A percentile compares a stretch with the other conserved stretches of the same genome.
phyloP scores from a whole-genome alignment of 2,329 filamentous ascomycete species.

The Tolypocladium tropicale region DNA sequence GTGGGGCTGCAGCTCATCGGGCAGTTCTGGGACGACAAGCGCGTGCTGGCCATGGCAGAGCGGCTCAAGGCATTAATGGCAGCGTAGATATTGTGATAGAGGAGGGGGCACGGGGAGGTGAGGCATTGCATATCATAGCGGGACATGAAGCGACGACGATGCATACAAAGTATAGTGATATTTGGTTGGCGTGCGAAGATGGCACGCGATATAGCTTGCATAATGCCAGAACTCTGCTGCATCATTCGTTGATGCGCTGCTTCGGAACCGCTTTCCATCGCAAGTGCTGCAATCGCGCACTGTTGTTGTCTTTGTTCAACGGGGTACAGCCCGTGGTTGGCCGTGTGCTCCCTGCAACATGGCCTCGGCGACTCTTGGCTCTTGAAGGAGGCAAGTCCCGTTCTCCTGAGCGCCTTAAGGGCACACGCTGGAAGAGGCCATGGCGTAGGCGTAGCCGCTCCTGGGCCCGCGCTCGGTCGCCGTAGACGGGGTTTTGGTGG shows the following conservation, averaged over 20 bases:
- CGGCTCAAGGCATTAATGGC: constrained; percentile 8
- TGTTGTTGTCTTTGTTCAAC: neutral
- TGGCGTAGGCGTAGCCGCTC: too few relatives aligned
- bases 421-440: neutral
- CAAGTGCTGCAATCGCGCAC: too few relatives aligned
- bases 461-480: neutral
- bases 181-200: neutral
- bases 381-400: neutral
- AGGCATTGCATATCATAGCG: neutral
- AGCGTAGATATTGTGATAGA: neutral
- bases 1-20: constrained; percentile 65
- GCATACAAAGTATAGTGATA: neutral
- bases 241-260: neutral
- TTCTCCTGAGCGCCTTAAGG: neutral
- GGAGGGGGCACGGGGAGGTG: neutral
- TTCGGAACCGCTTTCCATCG: neutral
- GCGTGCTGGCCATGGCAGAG: constrained; percentile 49
- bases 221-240: neutral
- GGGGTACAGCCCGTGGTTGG: neutral
- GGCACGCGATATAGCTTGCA: neutral
- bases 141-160: neutral
- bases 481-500: neutral
- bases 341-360: neutral
- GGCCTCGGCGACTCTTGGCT: neutral
- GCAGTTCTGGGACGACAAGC: constrained; percentile 68